Evolutionary conservation across 306 rosid genomes (phyloP).

Genomic region (Carpinus fangiana): DNA sequence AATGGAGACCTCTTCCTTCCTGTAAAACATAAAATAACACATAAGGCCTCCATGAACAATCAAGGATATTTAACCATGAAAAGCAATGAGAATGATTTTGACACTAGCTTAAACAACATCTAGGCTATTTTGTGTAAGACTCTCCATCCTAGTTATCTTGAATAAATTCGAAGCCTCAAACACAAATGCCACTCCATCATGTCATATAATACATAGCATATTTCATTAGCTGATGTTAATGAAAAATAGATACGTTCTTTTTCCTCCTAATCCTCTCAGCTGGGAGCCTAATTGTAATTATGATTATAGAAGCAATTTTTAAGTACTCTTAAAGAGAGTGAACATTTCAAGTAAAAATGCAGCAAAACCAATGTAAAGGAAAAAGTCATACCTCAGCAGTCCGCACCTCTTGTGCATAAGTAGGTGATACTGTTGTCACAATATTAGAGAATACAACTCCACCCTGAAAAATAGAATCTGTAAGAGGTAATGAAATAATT

Average conservation of each 20-base stretch:
- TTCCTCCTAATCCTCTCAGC: background rate
- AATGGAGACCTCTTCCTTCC: constrained; percentile 93
- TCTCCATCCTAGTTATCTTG: constrained; percentile 13
- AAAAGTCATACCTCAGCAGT: constrained; percentile 74
- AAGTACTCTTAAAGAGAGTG: background rate
- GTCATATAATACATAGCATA: background rate
- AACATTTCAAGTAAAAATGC: constrained; percentile 2
- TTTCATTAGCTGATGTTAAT: background rate
- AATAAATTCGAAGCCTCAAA: background rate
- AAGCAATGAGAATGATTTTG: background rate
- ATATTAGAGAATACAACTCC: constrained; percentile 93
- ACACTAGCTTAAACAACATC: constrained; percentile 17
- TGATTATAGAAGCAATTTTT: background rate
- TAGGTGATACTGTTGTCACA: constrained; percentile 96
- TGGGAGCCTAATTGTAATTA: background rate
- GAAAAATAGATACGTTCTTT: background rate
- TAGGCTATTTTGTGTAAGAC: constrained; percentile 2
- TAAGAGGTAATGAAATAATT: constrained; percentile 4
- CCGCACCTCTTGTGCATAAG: constrained; percentile 93
- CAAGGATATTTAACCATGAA: background rate
- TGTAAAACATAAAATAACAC: constrained; percentile 40
- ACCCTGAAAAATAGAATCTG: constrained; percentile 59
- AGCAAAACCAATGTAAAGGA: constrained; percentile 19
- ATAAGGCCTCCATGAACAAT: constrained; percentile 6
- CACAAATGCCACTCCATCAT: background rate